Percentiles rank a stretch among this genome's conserved stretches.
phyloP scores from a whole-genome alignment of 2,329 filamentous ascomycete species.

The Didymella glomerata region DNA sequence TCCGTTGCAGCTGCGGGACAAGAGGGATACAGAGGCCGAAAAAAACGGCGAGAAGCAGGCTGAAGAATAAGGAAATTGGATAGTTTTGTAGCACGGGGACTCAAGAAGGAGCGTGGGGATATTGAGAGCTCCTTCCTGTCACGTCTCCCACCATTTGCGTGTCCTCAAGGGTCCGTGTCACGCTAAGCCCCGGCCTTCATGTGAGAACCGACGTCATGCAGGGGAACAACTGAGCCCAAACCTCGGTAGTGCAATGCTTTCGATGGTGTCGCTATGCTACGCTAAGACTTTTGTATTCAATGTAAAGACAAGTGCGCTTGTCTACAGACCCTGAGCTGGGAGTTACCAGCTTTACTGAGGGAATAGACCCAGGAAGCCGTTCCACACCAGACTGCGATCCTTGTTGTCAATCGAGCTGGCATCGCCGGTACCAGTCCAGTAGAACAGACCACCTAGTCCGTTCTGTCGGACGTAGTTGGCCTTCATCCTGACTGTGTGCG shows the following conservation, averaged over 20 bases:
- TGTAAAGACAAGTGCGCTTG: background rate
- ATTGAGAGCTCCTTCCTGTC: conserved; percentile 16
- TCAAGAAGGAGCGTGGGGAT: conserved; percentile 26
- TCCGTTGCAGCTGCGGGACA: conserved; percentile 23
- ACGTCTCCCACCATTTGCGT: conserved; percentile 17
- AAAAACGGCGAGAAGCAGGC: background rate
- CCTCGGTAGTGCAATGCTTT: background rate
- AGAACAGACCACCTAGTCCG: conserved; percentile 78
- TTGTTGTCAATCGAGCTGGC: conserved; percentile 55
- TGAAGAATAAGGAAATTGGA: background rate
- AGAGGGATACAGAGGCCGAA: background rate
- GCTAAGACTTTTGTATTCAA: conserved; percentile 15
- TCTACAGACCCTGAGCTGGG: background rate
- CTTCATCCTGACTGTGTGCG: conserved; percentile 78
- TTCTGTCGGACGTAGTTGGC: conserved; percentile 76
- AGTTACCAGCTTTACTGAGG: conserved; percentile 31
- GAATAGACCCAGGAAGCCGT: conserved; percentile 65
- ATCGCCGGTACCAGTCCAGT: conserved; percentile 82
- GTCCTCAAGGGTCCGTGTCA: conserved; percentile 23
- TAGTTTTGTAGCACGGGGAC: conserved; percentile 17
- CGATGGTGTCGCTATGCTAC: conserved; percentile 18
- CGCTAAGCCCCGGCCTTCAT: conserved; percentile 20
- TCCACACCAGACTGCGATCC: conserved; percentile 66
- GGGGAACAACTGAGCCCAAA: background rate
- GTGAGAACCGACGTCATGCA: conserved; percentile 20